phyloP scores from a whole-genome alignment of 176 grass and related monocot genomes.

The Saccharum spontaneum region DNA sequence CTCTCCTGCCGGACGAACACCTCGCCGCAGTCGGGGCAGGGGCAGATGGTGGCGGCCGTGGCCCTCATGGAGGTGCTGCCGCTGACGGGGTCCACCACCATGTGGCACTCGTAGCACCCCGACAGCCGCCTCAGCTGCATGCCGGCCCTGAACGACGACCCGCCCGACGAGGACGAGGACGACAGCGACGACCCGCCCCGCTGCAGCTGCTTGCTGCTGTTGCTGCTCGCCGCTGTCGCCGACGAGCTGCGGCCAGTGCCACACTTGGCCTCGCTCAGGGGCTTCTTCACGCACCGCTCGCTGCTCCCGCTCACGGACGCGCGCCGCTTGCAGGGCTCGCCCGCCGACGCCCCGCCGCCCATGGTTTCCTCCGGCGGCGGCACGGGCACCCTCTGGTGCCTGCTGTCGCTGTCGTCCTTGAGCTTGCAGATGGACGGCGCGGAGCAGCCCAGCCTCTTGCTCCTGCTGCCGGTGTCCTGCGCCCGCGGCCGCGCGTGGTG shows the following conservation, averaged over 20 bases:
- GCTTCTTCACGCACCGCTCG: conserved; percentile 60
- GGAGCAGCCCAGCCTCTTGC: conserved; percentile 50
- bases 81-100: conserved; percentile 68
- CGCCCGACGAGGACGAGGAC: conserved; percentile 51
- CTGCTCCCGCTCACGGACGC: conserved; percentile 60
- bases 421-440: conserved; percentile 67
- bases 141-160: conserved; percentile 63
- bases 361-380: neutral
- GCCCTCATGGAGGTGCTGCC: conserved; percentile 54
- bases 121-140: conserved; percentile 74
- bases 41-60: conserved; percentile 36
- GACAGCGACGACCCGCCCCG: conserved; percentile 32
- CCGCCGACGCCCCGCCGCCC: neutral
- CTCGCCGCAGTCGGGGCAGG: conserved; percentile 89
- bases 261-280: conserved; percentile 21
- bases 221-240: neutral
- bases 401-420: conserved; percentile 36
- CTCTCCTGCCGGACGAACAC: conserved; percentile 70
- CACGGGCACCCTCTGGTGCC: neutral
- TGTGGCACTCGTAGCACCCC: conserved; percentile 96
- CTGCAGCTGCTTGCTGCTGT: neutral
- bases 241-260: neutral
- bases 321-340: conserved; percentile 65
- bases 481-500: neutral
- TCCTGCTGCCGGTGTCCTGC: neutral